phyloP scores from a whole-genome alignment of 495 filamentous ascomycete genomes.

The Xylaria longipes region DNA sequence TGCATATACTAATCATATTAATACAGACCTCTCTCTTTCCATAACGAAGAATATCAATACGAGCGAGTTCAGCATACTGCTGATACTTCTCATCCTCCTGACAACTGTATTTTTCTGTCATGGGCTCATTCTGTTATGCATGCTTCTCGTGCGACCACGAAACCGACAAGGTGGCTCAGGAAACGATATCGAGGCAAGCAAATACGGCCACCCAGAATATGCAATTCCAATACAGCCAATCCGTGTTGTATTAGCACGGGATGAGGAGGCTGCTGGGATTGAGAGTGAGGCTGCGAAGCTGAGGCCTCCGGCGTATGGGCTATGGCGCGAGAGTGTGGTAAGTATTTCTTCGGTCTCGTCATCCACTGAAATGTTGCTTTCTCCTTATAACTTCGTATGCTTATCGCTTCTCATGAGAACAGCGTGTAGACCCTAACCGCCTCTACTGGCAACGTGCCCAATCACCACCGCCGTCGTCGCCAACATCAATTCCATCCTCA shows the following conservation, averaged over 20 bases:
- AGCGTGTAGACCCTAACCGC: conserved; percentile 80
- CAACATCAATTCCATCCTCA: neutral
- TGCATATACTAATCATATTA: neutral
- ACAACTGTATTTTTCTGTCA: conserved; percentile 82
- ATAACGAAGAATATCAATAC: conserved; percentile 62
- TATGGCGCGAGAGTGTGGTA: conserved; percentile 85
- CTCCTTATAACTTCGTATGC: conserved; percentile 26
- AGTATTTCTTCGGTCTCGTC: conserved; percentile 41
- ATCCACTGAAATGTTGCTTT: neutral
- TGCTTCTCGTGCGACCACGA: conserved; percentile 58
- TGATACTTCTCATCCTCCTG: conserved; percentile 76
- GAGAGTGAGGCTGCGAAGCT: conserved; percentile 59
- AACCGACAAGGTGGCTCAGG: conserved; percentile 37
- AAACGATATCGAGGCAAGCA: neutral
- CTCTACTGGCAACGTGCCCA: conserved; percentile 78
- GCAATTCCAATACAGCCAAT: conserved; percentile 69
- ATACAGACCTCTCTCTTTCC: conserved; percentile 70
- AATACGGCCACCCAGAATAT: conserved; percentile 40
- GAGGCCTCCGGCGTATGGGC: conserved; percentile 86
- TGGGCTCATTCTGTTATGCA: conserved; percentile 72
- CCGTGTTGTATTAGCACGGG: conserved; percentile 64
- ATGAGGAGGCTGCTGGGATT: conserved; percentile 65
- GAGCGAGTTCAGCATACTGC: conserved; percentile 73
- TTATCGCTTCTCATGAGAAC: conserved; percentile 25
- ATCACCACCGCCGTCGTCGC: neutral